These are phyloP conservation scores for Sclerotinia nivalis DNA, from an alignment of 2,329 filamentous ascomycete species.

Conservation along the genomic window DNA sequence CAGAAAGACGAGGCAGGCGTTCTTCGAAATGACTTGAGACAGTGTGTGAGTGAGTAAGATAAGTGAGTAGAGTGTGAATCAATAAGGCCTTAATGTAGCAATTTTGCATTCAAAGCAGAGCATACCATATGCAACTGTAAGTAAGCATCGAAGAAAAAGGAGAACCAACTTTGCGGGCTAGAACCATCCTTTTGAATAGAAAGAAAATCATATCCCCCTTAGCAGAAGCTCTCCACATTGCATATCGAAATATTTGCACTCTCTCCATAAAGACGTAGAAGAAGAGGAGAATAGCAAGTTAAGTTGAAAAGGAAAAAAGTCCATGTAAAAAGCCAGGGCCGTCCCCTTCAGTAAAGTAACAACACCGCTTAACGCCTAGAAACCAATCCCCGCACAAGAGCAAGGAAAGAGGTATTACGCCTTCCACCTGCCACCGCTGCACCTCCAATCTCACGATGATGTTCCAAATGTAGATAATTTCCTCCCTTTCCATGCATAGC, in stretches of 20 bases:
- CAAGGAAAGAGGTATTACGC: constrained; percentile 25
- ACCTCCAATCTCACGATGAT: constrained; percentile 10
- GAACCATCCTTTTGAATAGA: not conserved
- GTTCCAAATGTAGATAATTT: constrained; percentile 20
- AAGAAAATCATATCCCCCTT: not conserved
- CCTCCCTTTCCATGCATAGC: constrained; percentile 19
- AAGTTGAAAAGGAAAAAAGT: constrained; percentile 13
- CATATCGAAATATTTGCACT: constrained; percentile 15
- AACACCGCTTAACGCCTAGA: constrained; percentile 25
- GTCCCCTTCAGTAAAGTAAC: constrained; percentile 18
- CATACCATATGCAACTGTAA: not conserved
- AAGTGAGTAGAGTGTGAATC: constrained; percentile 10
- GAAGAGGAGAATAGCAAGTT: constrained; percentile 15
- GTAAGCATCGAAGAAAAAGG: constrained; percentile 7
- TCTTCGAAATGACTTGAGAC: not conserved
- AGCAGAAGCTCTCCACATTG: constrained; percentile 3
- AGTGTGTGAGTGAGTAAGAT: not conserved
- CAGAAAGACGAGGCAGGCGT: not conserved
- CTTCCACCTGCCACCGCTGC: constrained; percentile 7
- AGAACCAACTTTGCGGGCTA: not conserved
- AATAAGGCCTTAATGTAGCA: constrained; percentile 9
- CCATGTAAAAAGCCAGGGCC: constrained; percentile 18
- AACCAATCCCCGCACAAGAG: constrained; percentile 23
- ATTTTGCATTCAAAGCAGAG: constrained; percentile 11
- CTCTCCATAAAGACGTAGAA: not conserved